Base-by-base conservation (phyloP, 2,329 filamentous ascomycete genomes). In the Xylariomycetidae sp. region DNA sequence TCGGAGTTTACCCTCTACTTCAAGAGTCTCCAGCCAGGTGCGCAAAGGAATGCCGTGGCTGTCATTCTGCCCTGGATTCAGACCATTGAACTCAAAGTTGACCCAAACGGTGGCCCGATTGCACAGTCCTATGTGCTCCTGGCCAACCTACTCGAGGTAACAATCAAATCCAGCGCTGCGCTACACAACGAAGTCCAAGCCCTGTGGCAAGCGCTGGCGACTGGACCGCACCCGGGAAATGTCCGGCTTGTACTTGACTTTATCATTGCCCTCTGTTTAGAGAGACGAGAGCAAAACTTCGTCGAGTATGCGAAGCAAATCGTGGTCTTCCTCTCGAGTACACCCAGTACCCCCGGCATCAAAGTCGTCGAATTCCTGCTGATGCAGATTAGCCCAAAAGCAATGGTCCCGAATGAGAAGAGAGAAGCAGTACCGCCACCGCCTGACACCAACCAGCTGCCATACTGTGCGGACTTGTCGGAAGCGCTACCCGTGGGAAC, bases 301-400 rank as follows among this genome's bases (percentile, higher is more conserved):
- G 90, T 98, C 35, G 87, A 95, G 48, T 95, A 93, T 54, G 90
- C 90, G 5, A 98, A 96, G 64, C 92, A 98, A 58, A 92, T 98
- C 32, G 88, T 96, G 12, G 93, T 98, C 1, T 96, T 95, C 56
- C 60, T 98, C 5, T 93, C 92, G 0, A 92, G 86, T 44, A 95
- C 73, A 1, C 71, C 67, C 42, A 74, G 66, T 74, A 52, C 83
- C 61, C 54, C 89, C 2, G 89, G 89, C 1, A 82, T 85, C 29
- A 93, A 94, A 52, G 89, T 98, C 3, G 82, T 98, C 9, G 92
- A 98, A 44, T 95, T 95, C 47, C 70, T 98, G 34, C 67, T 96
- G 18, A 72, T 93, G 60, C 88, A 95, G 45, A 88, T 98, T 42
- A 85, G 79, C 0, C 90, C 93, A 1, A 93, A 92, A 57, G 85